phyloP scores from a whole-genome alignment of 2,329 filamentous ascomycete genomes.

The Thelonectria discophora region DNA sequence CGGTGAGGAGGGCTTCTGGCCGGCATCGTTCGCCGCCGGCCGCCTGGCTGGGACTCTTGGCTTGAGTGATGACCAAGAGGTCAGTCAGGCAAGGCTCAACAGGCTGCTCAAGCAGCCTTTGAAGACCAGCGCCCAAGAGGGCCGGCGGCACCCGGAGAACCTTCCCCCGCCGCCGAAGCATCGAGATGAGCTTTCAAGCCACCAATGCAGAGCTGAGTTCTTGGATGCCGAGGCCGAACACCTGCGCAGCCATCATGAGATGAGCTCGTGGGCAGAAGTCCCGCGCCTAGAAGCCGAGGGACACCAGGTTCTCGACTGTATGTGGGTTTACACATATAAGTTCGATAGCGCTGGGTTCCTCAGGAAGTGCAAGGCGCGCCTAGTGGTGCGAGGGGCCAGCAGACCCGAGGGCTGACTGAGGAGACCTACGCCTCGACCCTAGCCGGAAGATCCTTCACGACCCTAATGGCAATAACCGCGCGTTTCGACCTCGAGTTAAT shows the following conservation, averaged over 20 bases:
- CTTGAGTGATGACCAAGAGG: too few relatives aligned
- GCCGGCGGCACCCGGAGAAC: too few relatives aligned
- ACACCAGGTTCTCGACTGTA: not conserved
- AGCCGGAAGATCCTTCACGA: not conserved
- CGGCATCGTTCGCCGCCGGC: too few relatives aligned
- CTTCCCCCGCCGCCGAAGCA: not conserved
- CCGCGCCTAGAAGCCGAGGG: not conserved
- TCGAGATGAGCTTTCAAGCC: not conserved
- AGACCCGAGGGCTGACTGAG: not conserved
- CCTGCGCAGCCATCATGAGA: not conserved
- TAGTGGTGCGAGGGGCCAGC: constrained; percentile 1
- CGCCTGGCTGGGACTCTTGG: too few relatives aligned
- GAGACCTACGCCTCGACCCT: constrained; percentile 1
- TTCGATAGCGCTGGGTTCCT: not conserved
- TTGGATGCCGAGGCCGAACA: not conserved
- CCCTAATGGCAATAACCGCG: not conserved
- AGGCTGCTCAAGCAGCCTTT: too few relatives aligned
- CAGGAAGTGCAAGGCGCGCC: not conserved
- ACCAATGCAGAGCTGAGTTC: not conserved
- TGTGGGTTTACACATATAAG: constrained; percentile 12
- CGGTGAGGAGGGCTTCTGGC: too few relatives aligned
- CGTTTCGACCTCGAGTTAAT: constrained; percentile 1
- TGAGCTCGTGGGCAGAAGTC: not conserved
- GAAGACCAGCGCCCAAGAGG: too few relatives aligned
- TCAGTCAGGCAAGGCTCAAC: too few relatives aligned